Conservation (phyloP, 768 basidiomycete genomes). For the Calocybe cyanea region DNA sequence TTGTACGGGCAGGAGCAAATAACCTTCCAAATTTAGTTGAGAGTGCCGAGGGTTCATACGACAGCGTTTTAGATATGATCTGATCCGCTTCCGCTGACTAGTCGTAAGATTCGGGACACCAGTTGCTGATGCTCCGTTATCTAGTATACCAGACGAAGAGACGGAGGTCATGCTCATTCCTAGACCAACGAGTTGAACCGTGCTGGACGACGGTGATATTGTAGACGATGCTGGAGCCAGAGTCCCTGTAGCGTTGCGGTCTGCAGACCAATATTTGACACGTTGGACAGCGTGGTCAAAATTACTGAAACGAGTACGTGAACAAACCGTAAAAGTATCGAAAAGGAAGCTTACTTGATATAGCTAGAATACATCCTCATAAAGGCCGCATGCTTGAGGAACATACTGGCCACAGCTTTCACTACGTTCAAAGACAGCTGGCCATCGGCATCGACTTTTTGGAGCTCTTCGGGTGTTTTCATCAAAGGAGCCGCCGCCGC, state of each 20-base stretch:
- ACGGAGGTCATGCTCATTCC: conserved; percentile 53
- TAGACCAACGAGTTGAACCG: conserved; percentile 60
- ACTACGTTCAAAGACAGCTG: conserved; percentile 72
- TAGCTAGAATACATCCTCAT: conserved; percentile 99
- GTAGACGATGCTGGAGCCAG: conserved; percentile 35
- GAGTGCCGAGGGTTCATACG: conserved; percentile 87
- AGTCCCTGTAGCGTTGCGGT: conserved; percentile 39
- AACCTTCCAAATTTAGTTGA: conserved; percentile 91
- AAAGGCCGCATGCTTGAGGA: conserved; percentile 92
- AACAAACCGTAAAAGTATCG: conserved; percentile 6
- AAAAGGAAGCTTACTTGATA: conserved; percentile 72
- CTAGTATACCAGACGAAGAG: conserved; percentile 39
- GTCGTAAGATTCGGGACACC: conserved; percentile 61
- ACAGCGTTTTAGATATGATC: conserved; percentile 85
- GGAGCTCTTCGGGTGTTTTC: conserved; percentile 38
- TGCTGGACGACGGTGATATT: conserved; percentile 58
- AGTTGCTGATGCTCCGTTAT: conserved; percentile 33
- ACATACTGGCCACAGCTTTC: conserved; percentile 80
- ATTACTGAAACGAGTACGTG: conserved; percentile 49
- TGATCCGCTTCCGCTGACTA: conserved; percentile 85
- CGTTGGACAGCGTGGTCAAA: conserved; percentile 91
- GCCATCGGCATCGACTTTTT: conserved; percentile 64
- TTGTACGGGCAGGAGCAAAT: conserved; percentile 91
- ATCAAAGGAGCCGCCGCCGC: conserved; percentile 68
- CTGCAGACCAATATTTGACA: conserved; percentile 80